phyloP scores from a whole-genome alignment of 1,139 yeast species.

The Blastobotrys indianensis region DNA sequence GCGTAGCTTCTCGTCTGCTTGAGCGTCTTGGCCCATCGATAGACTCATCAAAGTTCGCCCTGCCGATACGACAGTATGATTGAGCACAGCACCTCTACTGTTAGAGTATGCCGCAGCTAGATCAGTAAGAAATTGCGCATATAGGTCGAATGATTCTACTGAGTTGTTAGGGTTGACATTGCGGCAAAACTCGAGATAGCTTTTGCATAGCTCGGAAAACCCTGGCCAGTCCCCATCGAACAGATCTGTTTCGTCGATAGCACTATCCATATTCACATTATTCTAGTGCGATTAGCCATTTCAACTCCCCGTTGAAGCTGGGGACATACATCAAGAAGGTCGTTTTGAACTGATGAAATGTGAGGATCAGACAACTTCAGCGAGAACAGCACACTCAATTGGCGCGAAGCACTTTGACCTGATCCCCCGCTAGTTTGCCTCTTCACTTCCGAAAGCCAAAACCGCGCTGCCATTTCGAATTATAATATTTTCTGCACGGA shows the following conservation, averaged over 20 bases:
- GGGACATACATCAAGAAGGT: conserved; percentile 23
- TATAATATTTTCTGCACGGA: not conserved
- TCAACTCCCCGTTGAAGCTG: not conserved
- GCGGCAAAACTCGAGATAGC: conserved; percentile 48
- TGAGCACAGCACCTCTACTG: conserved; percentile 46
- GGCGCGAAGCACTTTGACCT: no score
- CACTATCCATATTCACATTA: conserved; percentile 21
- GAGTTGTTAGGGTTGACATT: conserved; percentile 58
- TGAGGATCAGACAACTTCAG: conserved; percentile 25
- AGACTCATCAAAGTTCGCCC: conserved; percentile 45
- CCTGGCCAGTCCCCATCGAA: conserved; percentile 47
- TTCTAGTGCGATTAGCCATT: conserved; percentile 8
- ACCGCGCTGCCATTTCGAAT: conserved; percentile 21
- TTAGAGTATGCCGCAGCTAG: conserved; percentile 57
- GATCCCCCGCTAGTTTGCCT: conserved; percentile 8
- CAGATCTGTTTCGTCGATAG: conserved; percentile 37
- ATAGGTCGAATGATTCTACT: conserved; percentile 53
- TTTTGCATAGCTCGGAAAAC: conserved; percentile 45
- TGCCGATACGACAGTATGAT: conserved; percentile 41
- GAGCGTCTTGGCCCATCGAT: conserved; percentile 42
- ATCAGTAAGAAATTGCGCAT: conserved; percentile 47
- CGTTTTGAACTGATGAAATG: conserved; percentile 32
- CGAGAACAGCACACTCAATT: conserved; percentile 23
- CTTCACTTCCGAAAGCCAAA: conserved; percentile 22
- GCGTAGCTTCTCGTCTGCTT: conserved; percentile 41